Base-by-base conservation (phyloP, 2,329 filamentous ascomycete genomes). In the Trichoderma guizhouense region DNA sequence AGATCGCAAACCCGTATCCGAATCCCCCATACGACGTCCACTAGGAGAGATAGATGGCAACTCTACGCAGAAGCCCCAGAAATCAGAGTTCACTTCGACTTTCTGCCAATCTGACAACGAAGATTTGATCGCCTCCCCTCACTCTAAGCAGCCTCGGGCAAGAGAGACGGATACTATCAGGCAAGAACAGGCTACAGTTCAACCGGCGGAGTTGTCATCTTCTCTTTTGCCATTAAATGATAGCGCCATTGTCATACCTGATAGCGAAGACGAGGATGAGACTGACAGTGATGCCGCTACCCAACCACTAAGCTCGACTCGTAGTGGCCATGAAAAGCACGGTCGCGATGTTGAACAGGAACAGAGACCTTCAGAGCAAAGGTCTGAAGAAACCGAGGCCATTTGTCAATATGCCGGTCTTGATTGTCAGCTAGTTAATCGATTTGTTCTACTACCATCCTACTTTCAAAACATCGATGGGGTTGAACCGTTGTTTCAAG, bases 381-480 rank as follows among this genome's bases (percentile, higher is more conserved):
- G 14, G 2, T 1, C 30, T 7, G 21, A 53, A 15, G 5, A 12
- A 39, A 18, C n/a, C 4, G 4, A n/a, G 7, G 5, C 24, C 5
- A n/a, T 24, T 9, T 87, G 85, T 72, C 72, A 73, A 1, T 78
- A 80, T 43, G 78, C 77, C 9, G 78, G 78, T 5, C 55, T 74
- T 0, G 69, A 77, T 9, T 88, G 86, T 72, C 76, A 78, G 1
- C 75, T 88, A 26, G 74, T 76, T 0, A 78, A 77, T 18, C 79
- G 74, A 43, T 76, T 78, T 0, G 74, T 88, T 36, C 73, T 88
- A 2, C 76, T 88, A 2, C 80, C 84, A 0, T 82, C 83, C 0
- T 83, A 81, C 64, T 81, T 87, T 18, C 76, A 83, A 14, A 71
- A 76, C 3, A 79, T 79, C 0, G 79, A 78, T 74, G 76, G 85